Evolutionary conservation across 2,329 filamentous ascomycete species (phyloP).

Genomic region (Colletotrichum abscissum): DNA sequence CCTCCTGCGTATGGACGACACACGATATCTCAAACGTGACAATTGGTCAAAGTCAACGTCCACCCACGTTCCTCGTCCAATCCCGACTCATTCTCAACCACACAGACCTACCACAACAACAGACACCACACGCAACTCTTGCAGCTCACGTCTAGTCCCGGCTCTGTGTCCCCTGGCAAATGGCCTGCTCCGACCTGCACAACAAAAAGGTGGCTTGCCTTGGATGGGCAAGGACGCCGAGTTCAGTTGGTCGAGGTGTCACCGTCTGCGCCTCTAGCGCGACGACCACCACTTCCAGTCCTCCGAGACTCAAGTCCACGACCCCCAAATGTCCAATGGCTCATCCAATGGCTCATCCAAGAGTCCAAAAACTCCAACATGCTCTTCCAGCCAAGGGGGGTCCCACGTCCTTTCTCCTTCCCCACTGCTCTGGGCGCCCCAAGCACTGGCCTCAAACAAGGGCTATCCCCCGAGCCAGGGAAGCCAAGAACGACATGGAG

Average conservation of each 20-base stretch:
- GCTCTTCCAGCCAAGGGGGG: not conserved
- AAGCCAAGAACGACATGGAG: not conserved
- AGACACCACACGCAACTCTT: not conserved
- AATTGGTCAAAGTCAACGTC: not conserved
- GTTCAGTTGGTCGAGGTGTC: constrained; percentile 25
- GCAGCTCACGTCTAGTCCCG: not conserved
- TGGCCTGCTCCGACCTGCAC: not conserved
- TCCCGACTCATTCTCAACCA: constrained; percentile 7
- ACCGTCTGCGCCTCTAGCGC: constrained; percentile 4
- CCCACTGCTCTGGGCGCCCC: constrained; percentile 16
- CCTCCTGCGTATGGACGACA: not conserved
- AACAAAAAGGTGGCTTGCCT: constrained; percentile 13
- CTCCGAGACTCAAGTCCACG: not conserved
- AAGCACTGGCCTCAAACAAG: constrained; percentile 33
- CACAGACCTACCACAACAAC: constrained; percentile 1
- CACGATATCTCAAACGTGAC: not conserved
- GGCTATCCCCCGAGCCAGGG: constrained; percentile 21
- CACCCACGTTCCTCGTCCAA: constrained; percentile 13
- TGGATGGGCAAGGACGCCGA: constrained; percentile 20
- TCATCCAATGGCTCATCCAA: not conserved
- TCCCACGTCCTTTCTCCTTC: constrained; percentile 11
- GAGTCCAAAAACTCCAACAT: not conserved
- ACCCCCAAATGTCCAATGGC: constrained; percentile 7
- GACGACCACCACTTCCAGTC: not conserved
- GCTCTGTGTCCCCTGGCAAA: not conserved